Evolutionary conservation across 495 filamentous ascomycete species (phyloP).

Genomic region (Xylaria flabelliformis): DNA sequence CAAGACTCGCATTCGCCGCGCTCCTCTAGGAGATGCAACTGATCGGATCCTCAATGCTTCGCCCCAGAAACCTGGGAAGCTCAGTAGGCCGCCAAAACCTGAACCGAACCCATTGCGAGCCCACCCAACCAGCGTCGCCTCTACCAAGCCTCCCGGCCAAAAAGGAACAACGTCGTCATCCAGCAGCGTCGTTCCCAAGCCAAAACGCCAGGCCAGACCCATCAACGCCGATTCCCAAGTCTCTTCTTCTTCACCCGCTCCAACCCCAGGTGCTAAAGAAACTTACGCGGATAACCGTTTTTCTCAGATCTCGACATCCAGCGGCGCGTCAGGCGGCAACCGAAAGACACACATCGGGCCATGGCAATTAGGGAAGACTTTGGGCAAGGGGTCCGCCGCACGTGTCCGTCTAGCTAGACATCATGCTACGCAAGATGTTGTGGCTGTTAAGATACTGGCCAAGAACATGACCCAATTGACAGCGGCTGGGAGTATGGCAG

Average conservation of each 20-base stretch:
- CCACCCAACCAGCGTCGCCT: conserved; percentile 33
- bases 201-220: conserved; percentile 22
- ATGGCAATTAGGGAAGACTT: conserved; percentile 86
- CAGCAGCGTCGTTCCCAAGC: conserved; percentile 30
- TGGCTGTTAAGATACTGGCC: conserved; percentile 92
- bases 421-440: conserved; percentile 71
- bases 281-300: conserved; percentile 65
- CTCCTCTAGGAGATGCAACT: conserved; percentile 57
- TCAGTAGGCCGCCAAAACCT: neutral
- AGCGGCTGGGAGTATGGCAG: conserved; percentile 76
- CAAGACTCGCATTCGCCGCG: conserved; percentile 41
- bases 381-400: conserved; percentile 85
- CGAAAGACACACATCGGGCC: conserved; percentile 83
- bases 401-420: conserved; percentile 84
- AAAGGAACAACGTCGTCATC: neutral
- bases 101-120: conserved; percentile 35
- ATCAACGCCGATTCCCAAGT: conserved; percentile 26
- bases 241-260: conserved; percentile 28
- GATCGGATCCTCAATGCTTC: conserved; percentile 50
- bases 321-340: conserved; percentile 62
- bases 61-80: conserved; percentile 30
- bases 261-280: conserved; percentile 52
- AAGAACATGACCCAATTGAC: conserved; percentile 74
- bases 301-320: conserved; percentile 76
- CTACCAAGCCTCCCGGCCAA: conserved; percentile 25